These are phyloP conservation scores for Pythium sp. DNA, from an alignment of 352 stramenopile genomes.

Conservation along the genomic window DNA sequence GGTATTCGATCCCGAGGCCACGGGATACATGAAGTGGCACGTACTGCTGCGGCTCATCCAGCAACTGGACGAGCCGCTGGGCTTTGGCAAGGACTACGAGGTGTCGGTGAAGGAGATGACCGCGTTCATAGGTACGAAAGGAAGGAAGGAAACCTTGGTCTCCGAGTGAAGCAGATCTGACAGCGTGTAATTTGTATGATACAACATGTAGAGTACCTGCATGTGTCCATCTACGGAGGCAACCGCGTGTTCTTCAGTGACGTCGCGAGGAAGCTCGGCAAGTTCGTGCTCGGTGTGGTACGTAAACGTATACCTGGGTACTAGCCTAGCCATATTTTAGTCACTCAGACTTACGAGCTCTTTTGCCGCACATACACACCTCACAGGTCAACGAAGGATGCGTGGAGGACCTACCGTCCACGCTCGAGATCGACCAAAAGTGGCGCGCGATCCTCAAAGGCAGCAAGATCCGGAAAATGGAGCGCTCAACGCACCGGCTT, in stretches of 20 bases:
- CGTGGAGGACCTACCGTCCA: constrained; percentile 41
- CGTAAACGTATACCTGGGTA: neutral
- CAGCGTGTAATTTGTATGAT: too few species aligned
- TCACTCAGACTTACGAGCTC: too few species aligned
- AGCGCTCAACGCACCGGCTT: constrained; percentile 41
- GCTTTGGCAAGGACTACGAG: constrained; percentile 44
- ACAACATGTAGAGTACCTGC: constrained; percentile 37
- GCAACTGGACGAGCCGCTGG: constrained; percentile 61
- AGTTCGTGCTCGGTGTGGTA: constrained; percentile 60
- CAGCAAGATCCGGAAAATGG: constrained; percentile 50
- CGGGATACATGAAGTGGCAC: too few species aligned
- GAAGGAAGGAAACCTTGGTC: too few species aligned
- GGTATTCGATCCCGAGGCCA: too few species aligned
- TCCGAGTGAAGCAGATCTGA: too few species aligned
- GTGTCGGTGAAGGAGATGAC: constrained; percentile 49
- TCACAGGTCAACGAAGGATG: constrained; percentile 37
- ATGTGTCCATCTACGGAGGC: constrained; percentile 45
- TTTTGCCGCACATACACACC: neutral
- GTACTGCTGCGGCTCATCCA: constrained; percentile 40
- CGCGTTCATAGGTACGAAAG: constrained; percentile 40
- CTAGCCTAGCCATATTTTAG: neutral
- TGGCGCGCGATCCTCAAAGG: constrained; percentile 45
- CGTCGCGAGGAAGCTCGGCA: constrained; percentile 48
- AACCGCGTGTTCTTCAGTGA: constrained; percentile 66
- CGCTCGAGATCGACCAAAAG: constrained; percentile 53